Conservation (phyloP, 257 asterid genomes). For the Solanum lignicaule region DNA sequence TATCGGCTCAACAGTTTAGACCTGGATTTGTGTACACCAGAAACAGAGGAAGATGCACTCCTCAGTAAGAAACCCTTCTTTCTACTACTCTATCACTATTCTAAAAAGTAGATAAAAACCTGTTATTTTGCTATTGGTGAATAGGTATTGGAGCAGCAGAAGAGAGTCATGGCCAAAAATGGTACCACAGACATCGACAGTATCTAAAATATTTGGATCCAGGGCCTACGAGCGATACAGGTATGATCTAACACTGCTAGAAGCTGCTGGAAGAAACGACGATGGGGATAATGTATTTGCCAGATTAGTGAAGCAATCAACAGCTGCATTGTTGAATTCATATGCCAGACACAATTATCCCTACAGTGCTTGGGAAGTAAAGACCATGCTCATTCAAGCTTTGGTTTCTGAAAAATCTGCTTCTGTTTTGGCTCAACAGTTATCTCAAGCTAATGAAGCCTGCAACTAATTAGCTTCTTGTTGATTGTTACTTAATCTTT, state of each 20-base stretch:
- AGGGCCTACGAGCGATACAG: constrained; percentile 59
- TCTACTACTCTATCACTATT: neutral
- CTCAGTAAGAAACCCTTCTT: constrained; percentile 31
- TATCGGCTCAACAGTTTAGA: constrained; percentile 7
- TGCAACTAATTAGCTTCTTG: constrained; percentile 25
- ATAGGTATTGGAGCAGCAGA: constrained; percentile 83
- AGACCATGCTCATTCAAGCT: constrained; percentile 64
- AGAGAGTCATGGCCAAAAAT: constrained; percentile 76
- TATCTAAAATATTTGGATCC: constrained; percentile 71
- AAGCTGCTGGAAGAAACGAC: constrained; percentile 50
- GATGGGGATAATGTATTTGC: constrained; percentile 34
- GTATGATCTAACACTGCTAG: constrained; percentile 51
- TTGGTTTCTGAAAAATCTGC: constrained; percentile 66
- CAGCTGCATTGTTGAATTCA: constrained; percentile 80
- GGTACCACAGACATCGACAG: constrained; percentile 65
- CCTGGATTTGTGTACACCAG: constrained; percentile 80
- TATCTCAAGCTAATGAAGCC: constrained; percentile 46
- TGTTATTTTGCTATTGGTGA: neutral
- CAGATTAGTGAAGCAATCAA: constrained; percentile 50
- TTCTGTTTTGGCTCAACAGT: constrained; percentile 39
- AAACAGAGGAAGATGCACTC: constrained; percentile 68
- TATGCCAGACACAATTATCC: constrained; percentile 74
- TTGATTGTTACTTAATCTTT: neutral
- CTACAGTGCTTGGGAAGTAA: constrained; percentile 74
- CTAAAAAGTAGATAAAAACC: neutral